A percentile compares a stretch with the other conserved stretches of the same genome.
Evolutionary conservation across 148 eudicot species (phyloP).

Genomic region (Polygonum aviculare): DNA sequence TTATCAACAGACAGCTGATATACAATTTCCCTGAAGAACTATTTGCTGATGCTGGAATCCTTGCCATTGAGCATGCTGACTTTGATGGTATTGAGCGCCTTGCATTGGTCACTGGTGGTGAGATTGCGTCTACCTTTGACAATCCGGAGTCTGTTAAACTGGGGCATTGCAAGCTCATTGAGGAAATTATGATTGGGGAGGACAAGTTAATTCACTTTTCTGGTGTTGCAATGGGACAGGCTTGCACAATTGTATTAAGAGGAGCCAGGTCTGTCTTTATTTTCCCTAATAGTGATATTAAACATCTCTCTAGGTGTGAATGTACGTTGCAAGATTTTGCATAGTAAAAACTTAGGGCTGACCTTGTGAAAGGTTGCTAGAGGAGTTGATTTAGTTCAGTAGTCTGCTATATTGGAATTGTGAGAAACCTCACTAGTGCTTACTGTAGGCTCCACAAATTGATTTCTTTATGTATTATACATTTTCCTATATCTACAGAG

Average conservation of each 20-base stretch:
- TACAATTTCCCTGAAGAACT: conserved; percentile 98
- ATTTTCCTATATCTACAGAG: not conserved
- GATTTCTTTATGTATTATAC: not conserved
- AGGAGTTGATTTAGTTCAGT: not conserved
- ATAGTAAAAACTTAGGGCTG: not conserved
- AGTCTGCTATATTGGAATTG: not conserved
- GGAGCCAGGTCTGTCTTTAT: conserved; percentile 73
- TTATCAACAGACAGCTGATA: conserved; percentile 84
- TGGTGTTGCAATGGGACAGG: conserved; percentile 96
- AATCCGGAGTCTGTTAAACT: conserved; percentile 96
- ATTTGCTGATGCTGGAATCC: conserved; percentile 97
- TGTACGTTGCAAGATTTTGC: not conserved
- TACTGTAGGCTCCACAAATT: not conserved
- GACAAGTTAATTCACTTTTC: conserved; percentile 93
- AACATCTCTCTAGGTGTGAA: not conserved
- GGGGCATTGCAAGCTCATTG: conserved; percentile 92
- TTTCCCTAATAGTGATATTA: not conserved
- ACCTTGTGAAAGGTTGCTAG: not conserved
- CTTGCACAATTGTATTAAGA: conserved; percentile 92
- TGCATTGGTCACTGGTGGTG: conserved; percentile 96
- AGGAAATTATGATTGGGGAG: conserved; percentile 98
- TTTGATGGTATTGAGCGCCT: conserved; percentile 98
- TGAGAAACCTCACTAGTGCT: not conserved
- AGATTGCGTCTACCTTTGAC: conserved; percentile 97
- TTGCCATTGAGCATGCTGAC: conserved; percentile 99